Conservation (phyloP, 1,284 basidiomycete species). For the Sporisorium exsertum region DNA sequence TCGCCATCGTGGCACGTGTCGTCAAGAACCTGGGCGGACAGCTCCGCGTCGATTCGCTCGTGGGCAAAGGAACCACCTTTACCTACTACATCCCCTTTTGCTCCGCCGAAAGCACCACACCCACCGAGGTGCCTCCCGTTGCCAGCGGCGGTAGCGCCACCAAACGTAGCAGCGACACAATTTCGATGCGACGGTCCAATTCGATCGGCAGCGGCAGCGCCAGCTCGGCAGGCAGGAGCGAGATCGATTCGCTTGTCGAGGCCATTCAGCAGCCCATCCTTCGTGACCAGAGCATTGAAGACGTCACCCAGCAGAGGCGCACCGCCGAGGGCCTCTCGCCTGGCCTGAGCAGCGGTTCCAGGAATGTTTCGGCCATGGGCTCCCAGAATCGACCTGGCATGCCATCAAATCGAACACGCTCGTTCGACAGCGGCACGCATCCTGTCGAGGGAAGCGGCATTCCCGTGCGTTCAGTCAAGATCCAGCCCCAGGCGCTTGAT, state of each 20-base stretch:
- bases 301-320: constrained; percentile 35
- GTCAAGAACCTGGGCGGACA: constrained; percentile 84
- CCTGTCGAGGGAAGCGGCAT: constrained; percentile 70
- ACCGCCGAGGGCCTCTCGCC: constrained; percentile 24
- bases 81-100: constrained; percentile 78
- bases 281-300: constrained; percentile 58
- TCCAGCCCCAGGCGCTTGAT: constrained; percentile 62
- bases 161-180: constrained; percentile 30
- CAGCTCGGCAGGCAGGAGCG: constrained; percentile 64
- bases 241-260: constrained; percentile 79
- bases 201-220: constrained; percentile 55
- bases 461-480: constrained; percentile 69
- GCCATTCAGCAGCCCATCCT: constrained; percentile 72
- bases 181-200: constrained; percentile 46
- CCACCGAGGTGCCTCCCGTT: constrained; percentile 24
- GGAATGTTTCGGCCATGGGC: constrained; percentile 10
- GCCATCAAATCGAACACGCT: constrained; percentile 17
- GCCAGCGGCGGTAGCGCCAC: constrained; percentile 24
- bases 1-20: constrained; percentile 85
- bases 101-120: constrained; percentile 50
- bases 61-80: constrained; percentile 79
- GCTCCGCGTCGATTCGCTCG: constrained; percentile 81
- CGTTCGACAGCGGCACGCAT: constrained; percentile 48
- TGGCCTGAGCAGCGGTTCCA: constrained; percentile 8
- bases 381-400: constrained; percentile 8